A percentile compares a stretch with the other conserved stretches of the same genome.
Evolutionary conservation across 495 filamentous ascomycete species (phyloP).

Genomic region (Amphirosellinia nigrospora): DNA sequence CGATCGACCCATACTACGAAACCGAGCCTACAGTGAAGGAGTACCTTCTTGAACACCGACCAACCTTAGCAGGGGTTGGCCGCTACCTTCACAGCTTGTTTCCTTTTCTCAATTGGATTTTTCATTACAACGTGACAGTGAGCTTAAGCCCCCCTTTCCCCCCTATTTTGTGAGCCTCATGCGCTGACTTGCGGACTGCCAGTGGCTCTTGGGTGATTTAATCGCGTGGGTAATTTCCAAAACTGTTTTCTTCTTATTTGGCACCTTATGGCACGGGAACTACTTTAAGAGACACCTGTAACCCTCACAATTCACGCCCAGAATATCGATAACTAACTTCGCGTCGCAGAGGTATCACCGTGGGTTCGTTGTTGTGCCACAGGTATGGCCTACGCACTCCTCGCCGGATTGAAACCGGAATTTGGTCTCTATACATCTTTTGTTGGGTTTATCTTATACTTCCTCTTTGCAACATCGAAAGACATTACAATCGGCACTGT

Average conservation of each 20-base stretch:
- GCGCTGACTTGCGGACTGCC: not conserved
- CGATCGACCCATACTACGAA: conserved; percentile 77
- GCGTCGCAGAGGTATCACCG: conserved; percentile 38
- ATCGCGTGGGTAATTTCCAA: conserved; percentile 34
- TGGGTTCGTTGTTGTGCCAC: conserved; percentile 61
- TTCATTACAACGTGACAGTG: conserved; percentile 55
- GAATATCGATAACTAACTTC: not conserved
- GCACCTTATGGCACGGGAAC: not conserved
- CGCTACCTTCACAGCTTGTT: conserved; percentile 59
- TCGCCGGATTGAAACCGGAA: conserved; percentile 62
- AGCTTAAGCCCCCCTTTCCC: not conserved
- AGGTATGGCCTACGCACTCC: conserved; percentile 70
- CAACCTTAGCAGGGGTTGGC: conserved; percentile 54
- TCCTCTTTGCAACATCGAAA: conserved; percentile 72
- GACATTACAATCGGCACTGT: conserved; percentile 79
- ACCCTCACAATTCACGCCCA: not conserved
- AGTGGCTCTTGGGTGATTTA: conserved; percentile 56
- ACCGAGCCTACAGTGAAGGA: conserved; percentile 73
- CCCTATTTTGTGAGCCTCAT: not conserved
- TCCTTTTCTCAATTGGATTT: conserved; percentile 58
- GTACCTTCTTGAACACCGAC: conserved; percentile 66
- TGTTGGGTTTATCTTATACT: conserved; percentile 70
- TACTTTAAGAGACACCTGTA: not conserved
- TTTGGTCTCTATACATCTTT: conserved; percentile 72
- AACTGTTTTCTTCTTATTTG: not conserved